Percentiles rank a stretch among this genome's conserved stretches.
Evolutionary conservation across 164 flowering plant genomes (phyloP).

Genomic region (Santalum album): DNA sequence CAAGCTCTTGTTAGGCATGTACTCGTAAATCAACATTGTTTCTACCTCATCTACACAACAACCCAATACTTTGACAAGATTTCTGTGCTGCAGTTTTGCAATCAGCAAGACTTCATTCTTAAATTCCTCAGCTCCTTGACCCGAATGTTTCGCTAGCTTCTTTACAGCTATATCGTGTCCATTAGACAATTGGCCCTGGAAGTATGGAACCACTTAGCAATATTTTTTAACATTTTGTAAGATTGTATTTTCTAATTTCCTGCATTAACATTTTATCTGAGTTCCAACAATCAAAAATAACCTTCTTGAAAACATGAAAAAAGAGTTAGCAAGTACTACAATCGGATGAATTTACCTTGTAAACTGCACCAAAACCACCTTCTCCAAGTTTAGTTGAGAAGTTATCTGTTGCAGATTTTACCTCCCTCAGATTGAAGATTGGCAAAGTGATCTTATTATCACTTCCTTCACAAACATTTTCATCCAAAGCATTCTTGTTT

Average conservation of each 20-base stretch:
- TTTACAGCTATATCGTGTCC: conserved; percentile 39
- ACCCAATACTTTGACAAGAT: conserved; percentile 29
- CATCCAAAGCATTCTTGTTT: not conserved
- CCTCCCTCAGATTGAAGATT: conserved; percentile 10
- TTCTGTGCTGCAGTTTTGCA: conserved; percentile 34
- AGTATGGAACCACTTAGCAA: not conserved
- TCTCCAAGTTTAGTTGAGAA: conserved; percentile 43
- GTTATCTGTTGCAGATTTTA: conserved; percentile 27
- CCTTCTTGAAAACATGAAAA: not conserved
- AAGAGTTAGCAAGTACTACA: not conserved
- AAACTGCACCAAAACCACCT: conserved; percentile 50
- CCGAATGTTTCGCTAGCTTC: conserved; percentile 23
- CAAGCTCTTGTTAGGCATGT: conserved; percentile 28
- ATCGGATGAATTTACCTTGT: conserved; percentile 19
- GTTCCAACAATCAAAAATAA: too few relatives aligned
- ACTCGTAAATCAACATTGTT: conserved; percentile 31
- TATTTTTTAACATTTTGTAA: too few relatives aligned
- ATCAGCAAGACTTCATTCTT: conserved; percentile 32
- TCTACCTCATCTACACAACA: conserved; percentile 26
- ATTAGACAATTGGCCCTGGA: conserved; percentile 19
- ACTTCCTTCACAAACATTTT: conserved; percentile 6
- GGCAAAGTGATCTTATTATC: conserved; percentile 11
- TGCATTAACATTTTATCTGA: too few relatives aligned
- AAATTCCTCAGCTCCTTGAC: conserved; percentile 32
- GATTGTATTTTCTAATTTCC: too few relatives aligned